phyloP scores from a whole-genome alignment of 352 stramenopile genomes.

The Stramenopiles sp. region DNA sequence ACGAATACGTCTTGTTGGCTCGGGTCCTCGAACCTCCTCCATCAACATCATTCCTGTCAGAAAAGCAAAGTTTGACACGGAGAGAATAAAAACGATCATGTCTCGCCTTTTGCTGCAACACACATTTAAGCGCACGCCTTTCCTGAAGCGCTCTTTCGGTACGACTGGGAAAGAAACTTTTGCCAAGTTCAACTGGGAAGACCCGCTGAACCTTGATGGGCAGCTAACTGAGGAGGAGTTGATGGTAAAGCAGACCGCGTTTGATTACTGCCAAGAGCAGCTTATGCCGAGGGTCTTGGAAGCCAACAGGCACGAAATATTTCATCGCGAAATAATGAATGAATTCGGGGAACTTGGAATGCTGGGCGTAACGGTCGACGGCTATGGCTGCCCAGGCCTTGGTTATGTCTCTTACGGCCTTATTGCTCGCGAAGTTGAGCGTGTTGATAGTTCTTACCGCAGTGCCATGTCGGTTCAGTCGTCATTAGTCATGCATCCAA shows the following conservation, averaged over 20 bases:
- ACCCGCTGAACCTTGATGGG: constrained; percentile 43
- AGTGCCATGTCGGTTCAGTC: constrained; percentile 92
- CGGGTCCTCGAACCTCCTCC: no score
- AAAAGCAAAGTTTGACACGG: no score
- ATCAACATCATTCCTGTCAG: no score
- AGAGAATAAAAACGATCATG: no score
- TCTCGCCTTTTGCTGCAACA: no score
- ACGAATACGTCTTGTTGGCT: no score
- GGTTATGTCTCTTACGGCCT: constrained; percentile 88
- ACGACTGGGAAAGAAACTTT: not conserved
- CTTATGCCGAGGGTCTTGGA: constrained; percentile 74
- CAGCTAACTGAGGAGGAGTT: constrained; percentile 67
- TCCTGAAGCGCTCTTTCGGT: no score
- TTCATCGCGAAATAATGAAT: constrained; percentile 77
- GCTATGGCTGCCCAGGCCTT: constrained; percentile 79
- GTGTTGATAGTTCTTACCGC: constrained; percentile 83
- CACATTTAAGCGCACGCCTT: no score
- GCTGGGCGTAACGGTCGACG: constrained; percentile 72
- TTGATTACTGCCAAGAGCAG: constrained; percentile 76
- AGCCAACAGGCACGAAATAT: constrained; percentile 76
- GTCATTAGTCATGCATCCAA: constrained; percentile 92
- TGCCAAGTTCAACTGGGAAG: constrained; percentile 21
- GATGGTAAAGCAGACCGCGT: constrained; percentile 73
- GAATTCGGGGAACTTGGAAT: constrained; percentile 82
- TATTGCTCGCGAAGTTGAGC: constrained; percentile 85